A percentile compares a stretch with the other conserved stretches of the same genome.
Evolutionary conservation across 2,329 filamentous ascomycete genomes (phyloP).

Genomic region (Pestalotiopsis sp.): DNA sequence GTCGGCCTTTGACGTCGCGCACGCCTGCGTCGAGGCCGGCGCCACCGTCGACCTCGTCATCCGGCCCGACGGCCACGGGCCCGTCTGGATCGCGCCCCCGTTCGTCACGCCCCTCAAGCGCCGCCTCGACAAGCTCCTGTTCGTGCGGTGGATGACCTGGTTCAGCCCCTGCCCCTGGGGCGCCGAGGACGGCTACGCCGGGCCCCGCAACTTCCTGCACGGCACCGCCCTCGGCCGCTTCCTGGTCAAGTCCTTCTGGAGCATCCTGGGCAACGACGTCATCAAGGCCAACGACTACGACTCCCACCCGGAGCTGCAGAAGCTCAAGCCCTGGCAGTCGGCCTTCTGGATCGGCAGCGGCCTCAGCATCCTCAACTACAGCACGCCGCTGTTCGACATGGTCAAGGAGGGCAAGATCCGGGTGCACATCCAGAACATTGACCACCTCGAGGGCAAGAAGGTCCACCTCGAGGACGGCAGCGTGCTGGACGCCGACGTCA

Average conservation of each 20-base stretch:
- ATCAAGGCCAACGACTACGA: slow-evolving; percentile 2
- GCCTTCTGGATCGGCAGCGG: slow-evolving; percentile 55
- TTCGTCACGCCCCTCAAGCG: slow-evolving; percentile 48
- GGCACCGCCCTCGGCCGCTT: slow-evolving; percentile 5
- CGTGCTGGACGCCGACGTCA: slow-evolving; percentile 43
- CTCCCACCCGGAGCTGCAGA: slow-evolving; percentile 22
- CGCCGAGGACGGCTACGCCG: not conserved
- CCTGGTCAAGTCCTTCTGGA: slow-evolving; percentile 11
- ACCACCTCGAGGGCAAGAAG: slow-evolving; percentile 40
- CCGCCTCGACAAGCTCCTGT: slow-evolving; percentile 48
- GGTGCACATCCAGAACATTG: slow-evolving; percentile 55
- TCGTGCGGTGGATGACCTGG: slow-evolving; percentile 47
- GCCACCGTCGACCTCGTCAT: slow-evolving; percentile 57
- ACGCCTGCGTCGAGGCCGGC: slow-evolving; percentile 52
- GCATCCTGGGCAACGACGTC: slow-evolving; percentile 1
- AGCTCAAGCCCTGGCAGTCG: slow-evolving; percentile 46
- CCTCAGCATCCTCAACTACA: slow-evolving; percentile 62
- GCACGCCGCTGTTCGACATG: slow-evolving; percentile 55
- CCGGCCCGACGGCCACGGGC: slow-evolving; percentile 52
- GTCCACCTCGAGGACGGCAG: slow-evolving; percentile 49
- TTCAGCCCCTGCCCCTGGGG: slow-evolving; percentile 27
- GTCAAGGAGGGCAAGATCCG: slow-evolving; percentile 53
- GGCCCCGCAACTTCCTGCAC: slow-evolving; percentile 10
- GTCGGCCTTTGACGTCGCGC: slow-evolving; percentile 63
- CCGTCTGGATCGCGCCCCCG: slow-evolving; percentile 50